phyloP scores from a whole-genome alignment of 208 protist genomes.

The Acanthamoeba royreba region DNA sequence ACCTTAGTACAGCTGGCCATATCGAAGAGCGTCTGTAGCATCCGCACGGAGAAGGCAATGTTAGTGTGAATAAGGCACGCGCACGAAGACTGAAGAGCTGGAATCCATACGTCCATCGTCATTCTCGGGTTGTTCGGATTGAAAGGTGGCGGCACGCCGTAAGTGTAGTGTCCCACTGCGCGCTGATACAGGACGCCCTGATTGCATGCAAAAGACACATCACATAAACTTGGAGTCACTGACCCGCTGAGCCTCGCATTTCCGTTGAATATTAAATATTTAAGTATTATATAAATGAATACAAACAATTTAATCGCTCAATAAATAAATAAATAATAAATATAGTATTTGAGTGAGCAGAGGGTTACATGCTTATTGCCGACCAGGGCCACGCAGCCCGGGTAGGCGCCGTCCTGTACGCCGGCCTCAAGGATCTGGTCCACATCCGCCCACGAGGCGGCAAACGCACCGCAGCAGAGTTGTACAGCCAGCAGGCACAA shows the following conservation, averaged over 20 bases:
- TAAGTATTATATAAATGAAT: no score
- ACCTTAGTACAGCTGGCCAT: slow-evolving; percentile 71
- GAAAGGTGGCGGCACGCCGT: slow-evolving; percentile 56
- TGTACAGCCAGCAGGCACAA: neutral
- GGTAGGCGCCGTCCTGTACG: slow-evolving; percentile 50
- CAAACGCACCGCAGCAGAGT: no score
- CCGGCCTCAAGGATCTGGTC: neutral
- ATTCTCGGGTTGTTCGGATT: slow-evolving; percentile 18
- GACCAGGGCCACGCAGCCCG: slow-evolving; percentile 60
- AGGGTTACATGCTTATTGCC: neutral
- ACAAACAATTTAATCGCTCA: neutral
- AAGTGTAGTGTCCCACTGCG: slow-evolving; percentile 57
- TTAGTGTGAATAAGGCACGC: neutral
- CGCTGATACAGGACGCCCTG: slow-evolving; percentile 51
- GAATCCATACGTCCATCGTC: neutral
- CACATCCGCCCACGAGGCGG: neutral
- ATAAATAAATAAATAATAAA: neutral
- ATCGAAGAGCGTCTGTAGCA: slow-evolving; percentile 71
- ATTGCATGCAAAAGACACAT: neutral
- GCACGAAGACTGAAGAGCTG: neutral
- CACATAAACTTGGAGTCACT: no score
- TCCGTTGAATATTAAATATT: no score
- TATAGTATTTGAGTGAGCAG: neutral
- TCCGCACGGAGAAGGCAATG: neutral
- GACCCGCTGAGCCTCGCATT: no score